Percentiles rank a stretch among this genome's conserved stretches.
Evolutionary conservation across 176 grass and related monocot species (phyloP).

Genomic region (Carex littledalei): DNA sequence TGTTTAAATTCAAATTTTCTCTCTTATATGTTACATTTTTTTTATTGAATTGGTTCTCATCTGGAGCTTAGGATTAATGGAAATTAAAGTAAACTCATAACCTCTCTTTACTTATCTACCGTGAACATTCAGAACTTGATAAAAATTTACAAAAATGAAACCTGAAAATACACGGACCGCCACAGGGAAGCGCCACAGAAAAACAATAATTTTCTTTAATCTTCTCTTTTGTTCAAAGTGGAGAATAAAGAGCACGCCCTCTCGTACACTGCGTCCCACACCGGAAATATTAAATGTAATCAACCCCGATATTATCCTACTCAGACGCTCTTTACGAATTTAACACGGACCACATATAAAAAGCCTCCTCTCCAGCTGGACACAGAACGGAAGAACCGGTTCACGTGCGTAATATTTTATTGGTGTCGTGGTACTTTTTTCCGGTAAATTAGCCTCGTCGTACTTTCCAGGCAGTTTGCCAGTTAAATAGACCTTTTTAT

Average conservation of each 20-base stretch:
- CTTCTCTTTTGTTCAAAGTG: constrained; percentile 3
- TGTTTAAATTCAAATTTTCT: too few species aligned
- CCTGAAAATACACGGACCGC: not conserved
- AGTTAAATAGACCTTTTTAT: not conserved
- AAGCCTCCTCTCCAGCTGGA: not conserved
- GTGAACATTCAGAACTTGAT: not conserved
- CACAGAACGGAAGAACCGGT: not conserved
- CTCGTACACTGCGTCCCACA: not conserved
- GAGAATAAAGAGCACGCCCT: not conserved
- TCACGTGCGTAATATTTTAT: not conserved
- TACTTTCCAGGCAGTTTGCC: not conserved
- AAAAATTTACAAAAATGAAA: not conserved
- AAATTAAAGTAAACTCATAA: not conserved
- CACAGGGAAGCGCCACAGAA: not conserved
- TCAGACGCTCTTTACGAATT: not conserved
- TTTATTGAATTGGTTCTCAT: not conserved
- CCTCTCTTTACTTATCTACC: too few species aligned
- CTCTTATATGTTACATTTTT: too few species aligned
- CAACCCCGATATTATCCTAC: not conserved
- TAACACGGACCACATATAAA: not conserved
- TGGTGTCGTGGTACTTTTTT: not conserved
- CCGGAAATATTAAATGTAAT: not conserved
- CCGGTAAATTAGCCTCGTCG: not conserved
- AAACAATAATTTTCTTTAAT: not conserved
- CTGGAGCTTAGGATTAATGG: not conserved